Evolutionary conservation across 192 early-diverging fungal species (phyloP).

Genomic region (Linnemannia schmuckeri): DNA sequence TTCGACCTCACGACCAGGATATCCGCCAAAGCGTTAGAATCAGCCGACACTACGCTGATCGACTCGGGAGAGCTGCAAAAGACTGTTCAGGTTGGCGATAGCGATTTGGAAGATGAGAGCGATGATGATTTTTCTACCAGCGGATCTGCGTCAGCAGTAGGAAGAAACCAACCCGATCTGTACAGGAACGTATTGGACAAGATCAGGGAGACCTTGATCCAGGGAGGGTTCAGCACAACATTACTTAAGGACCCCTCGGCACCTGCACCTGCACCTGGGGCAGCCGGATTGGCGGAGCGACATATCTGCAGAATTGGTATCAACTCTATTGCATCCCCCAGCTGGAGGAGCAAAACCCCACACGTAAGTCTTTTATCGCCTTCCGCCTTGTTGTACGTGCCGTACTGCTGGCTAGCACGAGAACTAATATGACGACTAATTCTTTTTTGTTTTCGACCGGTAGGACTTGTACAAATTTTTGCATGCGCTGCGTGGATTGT

Average conservation of each 20-base stretch:
- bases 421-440: neutral
- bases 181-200: conserved; percentile 59
- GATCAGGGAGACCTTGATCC: conserved; percentile 71
- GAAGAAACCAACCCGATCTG: conserved; percentile 38
- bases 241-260: conserved; percentile 37
- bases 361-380: conserved; percentile 54
- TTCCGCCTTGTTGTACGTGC: too few relatives aligned
- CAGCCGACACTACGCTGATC: conserved; percentile 64
- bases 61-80: conserved; percentile 50
- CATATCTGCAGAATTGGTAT: conserved; percentile 86
- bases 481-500: conserved; percentile 78
- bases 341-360: conserved; percentile 75
- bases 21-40: conserved; percentile 66
- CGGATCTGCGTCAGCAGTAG: neutral
- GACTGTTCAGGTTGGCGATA: conserved; percentile 29
- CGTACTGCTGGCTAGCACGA: neutral
- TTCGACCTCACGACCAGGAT: conserved; percentile 92
- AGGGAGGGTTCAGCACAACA: conserved; percentile 76
- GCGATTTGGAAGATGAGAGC: conserved; percentile 9
- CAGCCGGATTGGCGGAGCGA: conserved; percentile 58
- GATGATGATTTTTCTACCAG: neutral
- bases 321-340: conserved; percentile 83
- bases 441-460: neutral
- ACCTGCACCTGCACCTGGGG: conserved; percentile 40
- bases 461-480: conserved; percentile 78